A percentile compares a stretch with the other conserved stretches of the same genome.
Conservation (phyloP, 2,329 filamentous ascomycete genomes). For the Colletotrichum sp. region DNA sequence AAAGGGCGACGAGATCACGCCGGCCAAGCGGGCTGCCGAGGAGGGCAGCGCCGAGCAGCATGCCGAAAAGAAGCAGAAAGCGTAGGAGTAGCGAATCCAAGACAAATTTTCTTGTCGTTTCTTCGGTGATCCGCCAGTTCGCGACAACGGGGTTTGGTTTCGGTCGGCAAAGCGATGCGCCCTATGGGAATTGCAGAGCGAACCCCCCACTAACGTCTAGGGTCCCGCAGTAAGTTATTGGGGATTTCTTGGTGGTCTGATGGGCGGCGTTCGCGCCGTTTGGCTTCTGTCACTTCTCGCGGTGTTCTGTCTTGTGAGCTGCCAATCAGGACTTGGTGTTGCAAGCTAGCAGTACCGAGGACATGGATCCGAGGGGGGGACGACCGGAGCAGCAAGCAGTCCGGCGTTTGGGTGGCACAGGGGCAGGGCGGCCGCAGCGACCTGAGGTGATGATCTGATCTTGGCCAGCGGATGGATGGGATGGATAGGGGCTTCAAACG, state of each 20-base stretch:
- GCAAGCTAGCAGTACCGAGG: background rate
- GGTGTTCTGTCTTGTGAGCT: background rate
- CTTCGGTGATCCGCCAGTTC: background rate
- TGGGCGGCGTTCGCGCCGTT: background rate
- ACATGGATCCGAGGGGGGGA: background rate
- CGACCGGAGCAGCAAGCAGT: background rate
- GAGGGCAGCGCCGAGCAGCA: slow-evolving; percentile 22
- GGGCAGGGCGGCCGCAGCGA: background rate
- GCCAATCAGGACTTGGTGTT: background rate
- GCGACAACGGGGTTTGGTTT: background rate
- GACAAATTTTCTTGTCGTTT: background rate
- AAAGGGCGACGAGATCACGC: slow-evolving; percentile 16
- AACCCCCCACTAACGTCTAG: background rate
- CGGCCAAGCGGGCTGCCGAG: slow-evolving; percentile 14
- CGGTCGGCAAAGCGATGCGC: background rate
- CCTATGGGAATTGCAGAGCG: background rate
- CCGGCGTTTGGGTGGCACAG: background rate
- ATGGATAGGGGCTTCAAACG: background rate
- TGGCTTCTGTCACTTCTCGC: background rate
- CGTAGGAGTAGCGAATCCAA: background rate
- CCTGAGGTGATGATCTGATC: background rate
- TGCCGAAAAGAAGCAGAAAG: slow-evolving; percentile 14
- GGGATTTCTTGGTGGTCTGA: background rate
- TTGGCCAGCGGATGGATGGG: background rate
- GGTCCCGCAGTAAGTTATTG: background rate